Conservation (phyloP, 73 alveolate species). For the Blepharisma japonicum region DNA sequence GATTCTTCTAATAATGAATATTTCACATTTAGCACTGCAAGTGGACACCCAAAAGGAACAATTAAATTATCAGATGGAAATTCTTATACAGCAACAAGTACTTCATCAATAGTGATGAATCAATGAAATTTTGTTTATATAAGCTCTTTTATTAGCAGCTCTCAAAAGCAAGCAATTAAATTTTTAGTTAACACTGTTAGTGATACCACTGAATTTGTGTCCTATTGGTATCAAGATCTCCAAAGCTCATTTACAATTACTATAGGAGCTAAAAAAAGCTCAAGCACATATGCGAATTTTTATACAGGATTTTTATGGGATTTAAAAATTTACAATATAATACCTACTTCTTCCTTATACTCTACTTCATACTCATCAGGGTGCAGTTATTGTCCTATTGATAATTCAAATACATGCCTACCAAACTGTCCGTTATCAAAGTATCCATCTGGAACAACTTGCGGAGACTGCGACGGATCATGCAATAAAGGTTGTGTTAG, state of each 20-base stretch:
- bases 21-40: too few relatives aligned
- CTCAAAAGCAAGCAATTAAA: too few relatives aligned
- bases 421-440: not conserved
- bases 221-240: not conserved
- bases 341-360: not conserved
- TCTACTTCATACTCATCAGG: slow-evolving; percentile 13
- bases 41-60: too few relatives aligned
- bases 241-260: not conserved
- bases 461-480: not conserved
- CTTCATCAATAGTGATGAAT: too few relatives aligned
- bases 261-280: not conserved
- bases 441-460: not conserved
- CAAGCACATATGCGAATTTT: not conserved
- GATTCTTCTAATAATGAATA: too few relatives aligned
- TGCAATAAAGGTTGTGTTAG: slow-evolving; percentile 29
- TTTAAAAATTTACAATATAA: not conserved
- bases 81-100: too few relatives aligned
- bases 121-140: too few relatives aligned
- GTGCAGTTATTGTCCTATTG: not conserved
- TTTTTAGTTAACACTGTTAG: too few relatives aligned
- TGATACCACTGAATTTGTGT: too few relatives aligned
- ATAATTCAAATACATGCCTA: not conserved
- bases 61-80: too few relatives aligned
- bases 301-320: slow-evolving; percentile 11
- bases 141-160: too few relatives aligned